These are phyloP conservation scores for Yamadazyma taylorii DNA, from an alignment of 1,139 yeast genomes.

Conservation along the genomic window DNA sequence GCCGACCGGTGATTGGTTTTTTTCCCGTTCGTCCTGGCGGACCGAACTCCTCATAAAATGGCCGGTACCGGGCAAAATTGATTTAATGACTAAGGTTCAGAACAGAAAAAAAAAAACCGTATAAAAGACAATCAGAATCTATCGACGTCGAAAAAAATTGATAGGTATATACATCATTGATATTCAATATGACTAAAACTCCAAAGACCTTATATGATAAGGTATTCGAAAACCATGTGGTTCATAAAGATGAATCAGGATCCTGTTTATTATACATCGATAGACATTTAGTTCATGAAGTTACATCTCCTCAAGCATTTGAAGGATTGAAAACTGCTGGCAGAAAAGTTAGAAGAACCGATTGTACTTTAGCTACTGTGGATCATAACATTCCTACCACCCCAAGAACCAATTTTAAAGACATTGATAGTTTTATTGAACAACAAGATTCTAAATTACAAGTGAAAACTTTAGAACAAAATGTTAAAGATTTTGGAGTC, in stretches of 20 bases:
- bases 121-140: too few relatives aligned
- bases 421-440: constrained; percentile 77
- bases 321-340: constrained; percentile 90
- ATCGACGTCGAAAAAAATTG: too few relatives aligned
- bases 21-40: too few relatives aligned
- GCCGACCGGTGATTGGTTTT: too few relatives aligned
- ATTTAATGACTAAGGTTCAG: too few relatives aligned
- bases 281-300: constrained; percentile 96
- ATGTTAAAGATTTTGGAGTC: constrained; percentile 84
- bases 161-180: too few relatives aligned
- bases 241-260: constrained; percentile 84
- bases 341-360: constrained; percentile 84
- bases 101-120: too few relatives aligned
- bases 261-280: constrained; percentile 87
- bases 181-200: constrained; percentile 12
- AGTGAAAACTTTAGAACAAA: constrained; percentile 87
- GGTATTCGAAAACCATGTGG: constrained; percentile 92
- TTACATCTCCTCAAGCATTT: constrained; percentile 97
- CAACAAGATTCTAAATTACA: constrained; percentile 92
- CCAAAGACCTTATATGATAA: constrained; percentile 89
- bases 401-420: constrained; percentile 72
- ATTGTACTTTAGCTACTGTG: constrained; percentile 95
- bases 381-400: constrained; percentile 97
- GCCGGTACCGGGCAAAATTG: too few relatives aligned
- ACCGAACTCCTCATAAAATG: too few relatives aligned